phyloP scores from a whole-genome alignment of 2,329 filamentous ascomycete species.

The Talaromyces sp. region DNA sequence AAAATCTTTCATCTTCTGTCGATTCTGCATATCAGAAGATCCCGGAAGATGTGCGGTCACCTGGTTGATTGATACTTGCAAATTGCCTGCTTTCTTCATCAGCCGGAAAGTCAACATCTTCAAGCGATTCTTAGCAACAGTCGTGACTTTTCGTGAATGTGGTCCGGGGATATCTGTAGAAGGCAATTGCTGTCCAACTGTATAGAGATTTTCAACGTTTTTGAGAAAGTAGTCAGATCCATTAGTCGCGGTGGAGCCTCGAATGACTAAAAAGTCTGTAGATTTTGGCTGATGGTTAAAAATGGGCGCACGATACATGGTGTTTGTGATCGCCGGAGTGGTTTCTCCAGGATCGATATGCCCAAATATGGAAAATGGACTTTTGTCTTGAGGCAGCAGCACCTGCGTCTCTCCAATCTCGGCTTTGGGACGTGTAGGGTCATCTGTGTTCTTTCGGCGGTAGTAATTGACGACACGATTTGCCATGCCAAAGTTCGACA shows the following conservation, averaged over 20 bases:
- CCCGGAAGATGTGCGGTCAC: slow-evolving; percentile 90
- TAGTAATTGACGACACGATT: slow-evolving; percentile 97
- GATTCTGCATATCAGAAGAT: slow-evolving; percentile 89
- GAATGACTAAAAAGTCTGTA: slow-evolving; percentile 82
- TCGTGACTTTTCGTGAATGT: slow-evolving; percentile 91
- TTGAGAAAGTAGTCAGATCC: slow-evolving; percentile 78
- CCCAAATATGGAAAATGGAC: slow-evolving; percentile 92
- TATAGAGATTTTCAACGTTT: slow-evolving; percentile 84
- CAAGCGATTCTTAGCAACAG: slow-evolving; percentile 91
- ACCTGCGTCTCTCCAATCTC: slow-evolving; percentile 87
- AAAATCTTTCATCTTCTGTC: slow-evolving; percentile 96
- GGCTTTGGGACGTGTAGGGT: slow-evolving; percentile 68
- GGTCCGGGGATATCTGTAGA: slow-evolving; percentile 89
- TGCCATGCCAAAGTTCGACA: slow-evolving; percentile 98
- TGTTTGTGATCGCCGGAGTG: slow-evolving; percentile 86
- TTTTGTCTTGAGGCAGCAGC: slow-evolving; percentile 87
- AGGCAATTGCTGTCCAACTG: slow-evolving; percentile 90
- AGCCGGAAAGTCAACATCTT: slow-evolving; percentile 94
- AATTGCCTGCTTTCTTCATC: slow-evolving; percentile 69
- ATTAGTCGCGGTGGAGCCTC: slow-evolving; percentile 73
- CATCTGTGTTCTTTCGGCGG: slow-evolving; percentile 74
- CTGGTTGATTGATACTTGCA: slow-evolving; percentile 70
- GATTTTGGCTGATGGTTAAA: slow-evolving; percentile 77
- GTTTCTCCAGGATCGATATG: slow-evolving; percentile 87
- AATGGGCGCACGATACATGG: slow-evolving; percentile 90